Percentiles rank a stretch among this genome's conserved stretches.
Conservation (phyloP, 306 rosid species). For the Vachellia pachyceras region DNA sequence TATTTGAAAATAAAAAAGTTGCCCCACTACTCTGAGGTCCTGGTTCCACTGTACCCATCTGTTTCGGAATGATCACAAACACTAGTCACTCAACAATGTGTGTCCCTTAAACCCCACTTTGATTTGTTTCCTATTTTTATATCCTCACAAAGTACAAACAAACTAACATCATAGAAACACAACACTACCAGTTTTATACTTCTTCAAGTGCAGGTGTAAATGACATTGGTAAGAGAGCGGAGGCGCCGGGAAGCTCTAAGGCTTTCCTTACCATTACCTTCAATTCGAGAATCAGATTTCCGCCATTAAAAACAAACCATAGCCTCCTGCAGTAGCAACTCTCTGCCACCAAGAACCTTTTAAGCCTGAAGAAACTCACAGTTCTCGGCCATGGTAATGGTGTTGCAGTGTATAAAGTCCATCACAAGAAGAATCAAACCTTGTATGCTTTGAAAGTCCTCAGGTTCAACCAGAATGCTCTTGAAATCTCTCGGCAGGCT, state of each 20-base stretch:
- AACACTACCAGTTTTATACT: not conserved
- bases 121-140: not conserved
- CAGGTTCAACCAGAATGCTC: conserved; percentile 37
- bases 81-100: conserved; percentile 29
- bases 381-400: conserved; percentile 70
- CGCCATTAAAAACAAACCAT: conserved; percentile 33
- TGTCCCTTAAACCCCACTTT: conserved; percentile 13
- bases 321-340: conserved; percentile 36
- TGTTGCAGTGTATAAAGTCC: conserved; percentile 66
- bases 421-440: conserved; percentile 48
- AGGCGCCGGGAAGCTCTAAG: conserved; percentile 60
- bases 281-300: conserved; percentile 3
- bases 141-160: not conserved
- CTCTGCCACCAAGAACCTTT: conserved; percentile 49
- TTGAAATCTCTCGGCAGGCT: conserved; percentile 41
- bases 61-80: conserved; percentile 50
- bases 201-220: not conserved
- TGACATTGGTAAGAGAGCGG: conserved; percentile 41
- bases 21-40: too few species aligned
- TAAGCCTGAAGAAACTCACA: conserved; percentile 55
- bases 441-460: conserved; percentile 67
- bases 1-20: too few species aligned
- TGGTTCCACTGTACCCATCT: too few species aligned
- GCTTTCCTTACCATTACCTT: conserved; percentile 58
- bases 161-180: not conserved